Percentiles rank a stretch among this genome's conserved stretches.
These are phyloP conservation scores for Larix kaempferi DNA, from an alignment of 75 land plant genomes.

Conservation along the genomic window DNA sequence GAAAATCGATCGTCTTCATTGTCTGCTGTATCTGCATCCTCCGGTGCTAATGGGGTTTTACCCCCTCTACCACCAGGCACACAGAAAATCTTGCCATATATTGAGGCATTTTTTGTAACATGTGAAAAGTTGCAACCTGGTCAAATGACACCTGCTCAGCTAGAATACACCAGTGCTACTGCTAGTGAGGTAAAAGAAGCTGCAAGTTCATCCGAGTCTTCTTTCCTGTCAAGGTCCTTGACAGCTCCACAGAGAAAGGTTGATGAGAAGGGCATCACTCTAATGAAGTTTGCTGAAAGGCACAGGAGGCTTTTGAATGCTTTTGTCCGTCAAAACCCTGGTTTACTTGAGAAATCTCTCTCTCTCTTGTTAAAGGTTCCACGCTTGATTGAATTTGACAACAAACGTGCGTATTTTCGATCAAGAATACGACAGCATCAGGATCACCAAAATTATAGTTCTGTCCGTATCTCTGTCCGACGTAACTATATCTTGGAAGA, in stretches of 20 bases:
- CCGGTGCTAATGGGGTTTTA: conserved; percentile 21
- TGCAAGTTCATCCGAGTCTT: conserved; percentile 33
- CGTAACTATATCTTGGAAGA: conserved; percentile 97
- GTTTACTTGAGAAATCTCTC: conserved; percentile 90
- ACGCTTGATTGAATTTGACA: conserved; percentile 93
- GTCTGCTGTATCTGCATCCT: too few relatives aligned
- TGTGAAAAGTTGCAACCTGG: conserved; percentile 93
- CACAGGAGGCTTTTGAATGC: conserved; percentile 90
- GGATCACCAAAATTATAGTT: conserved; percentile 91
- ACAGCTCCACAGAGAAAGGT: conserved; percentile 19
- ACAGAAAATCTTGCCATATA: conserved; percentile 89
- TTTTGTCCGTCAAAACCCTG: conserved; percentile 93
- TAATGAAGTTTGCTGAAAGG: conserved; percentile 85
- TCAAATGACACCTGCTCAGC: conserved; percentile 39
- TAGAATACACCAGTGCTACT: conserved; percentile 36
- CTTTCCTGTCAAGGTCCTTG: conserved; percentile 16
- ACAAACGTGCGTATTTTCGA: conserved; percentile 88
- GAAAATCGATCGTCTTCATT: conserved; percentile 36
- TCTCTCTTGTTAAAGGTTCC: conserved; percentile 89
- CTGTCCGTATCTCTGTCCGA: conserved; percentile 85
- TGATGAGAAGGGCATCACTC: conserved; percentile 72
- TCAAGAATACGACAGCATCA: conserved; percentile 96
- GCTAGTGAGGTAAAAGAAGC: conserved; percentile 69
- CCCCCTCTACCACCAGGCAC: conserved; percentile 94
- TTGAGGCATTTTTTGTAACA: conserved; percentile 93